A percentile compares a stretch with the other conserved stretches of the same genome.
Conservation (phyloP, 495 filamentous ascomycete genomes). For the Penicillium desertorum region DNA sequence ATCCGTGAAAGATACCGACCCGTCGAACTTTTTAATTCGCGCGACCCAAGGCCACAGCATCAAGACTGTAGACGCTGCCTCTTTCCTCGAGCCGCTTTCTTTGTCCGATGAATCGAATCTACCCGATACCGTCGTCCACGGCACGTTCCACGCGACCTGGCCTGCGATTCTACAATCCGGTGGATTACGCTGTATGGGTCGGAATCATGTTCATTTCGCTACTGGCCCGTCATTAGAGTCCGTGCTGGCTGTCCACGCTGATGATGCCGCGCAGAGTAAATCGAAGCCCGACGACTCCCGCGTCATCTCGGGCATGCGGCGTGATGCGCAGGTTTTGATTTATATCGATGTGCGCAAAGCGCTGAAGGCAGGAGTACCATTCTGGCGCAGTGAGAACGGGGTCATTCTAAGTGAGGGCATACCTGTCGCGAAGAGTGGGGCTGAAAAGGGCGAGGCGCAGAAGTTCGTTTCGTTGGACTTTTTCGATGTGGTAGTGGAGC, state of each 20-base stretch:
- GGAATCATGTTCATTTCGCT: conserved; percentile 87
- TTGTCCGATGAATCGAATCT: conserved; percentile 49
- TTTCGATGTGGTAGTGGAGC: conserved; percentile 56
- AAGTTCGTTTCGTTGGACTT: conserved; percentile 45
- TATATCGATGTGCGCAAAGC: conserved; percentile 73
- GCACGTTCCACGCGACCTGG: conserved; percentile 80
- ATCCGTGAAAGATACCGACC: conserved; percentile 41
- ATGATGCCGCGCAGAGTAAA: conserved; percentile 17
- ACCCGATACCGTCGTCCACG: conserved; percentile 73
- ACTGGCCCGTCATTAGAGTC: conserved; percentile 57
- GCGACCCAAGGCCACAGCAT: conserved; percentile 87
- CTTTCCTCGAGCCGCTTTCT: conserved; percentile 63
- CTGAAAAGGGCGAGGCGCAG: conserved; percentile 16
- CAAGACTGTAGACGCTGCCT: conserved; percentile 61
- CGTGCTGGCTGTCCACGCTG: conserved; percentile 24
- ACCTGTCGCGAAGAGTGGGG: conserved; percentile 14
- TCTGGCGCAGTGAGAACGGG: conserved; percentile 86
- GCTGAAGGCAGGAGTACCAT: conserved; percentile 64
- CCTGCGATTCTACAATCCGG: conserved; percentile 66
- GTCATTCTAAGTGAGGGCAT: conserved; percentile 59
- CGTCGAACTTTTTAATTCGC: conserved; percentile 79
- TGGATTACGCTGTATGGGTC: conserved; percentile 73
- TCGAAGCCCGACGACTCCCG: conserved; percentile 17
- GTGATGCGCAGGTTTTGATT: conserved; percentile 73
- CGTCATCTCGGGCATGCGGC: conserved; percentile 85